These are phyloP conservation scores for Tuber umbilicatum DNA, from an alignment of 495 filamentous ascomycete species.

Conservation along the genomic window DNA sequence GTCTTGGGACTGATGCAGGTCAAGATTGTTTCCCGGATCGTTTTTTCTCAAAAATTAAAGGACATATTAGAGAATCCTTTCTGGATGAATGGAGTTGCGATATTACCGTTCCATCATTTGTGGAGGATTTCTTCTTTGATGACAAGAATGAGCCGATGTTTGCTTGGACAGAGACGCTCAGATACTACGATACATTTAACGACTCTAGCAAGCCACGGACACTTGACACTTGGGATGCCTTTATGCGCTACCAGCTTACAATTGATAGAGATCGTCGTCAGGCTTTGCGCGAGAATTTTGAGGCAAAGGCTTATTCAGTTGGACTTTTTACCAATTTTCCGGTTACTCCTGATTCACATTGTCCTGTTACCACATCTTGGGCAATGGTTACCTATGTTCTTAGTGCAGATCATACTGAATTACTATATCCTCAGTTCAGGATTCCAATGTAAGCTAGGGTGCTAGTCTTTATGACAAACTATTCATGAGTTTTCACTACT, in stretches of 20 bases:
- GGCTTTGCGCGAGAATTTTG: neutral
- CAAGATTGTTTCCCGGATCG: neutral
- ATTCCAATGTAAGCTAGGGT: neutral
- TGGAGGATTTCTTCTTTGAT: neutral
- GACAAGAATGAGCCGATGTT: neutral
- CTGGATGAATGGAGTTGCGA: slow-evolving; percentile 1
- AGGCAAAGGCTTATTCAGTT: neutral
- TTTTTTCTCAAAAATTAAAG: neutral
- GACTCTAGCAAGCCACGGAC: neutral
- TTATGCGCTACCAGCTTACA: neutral
- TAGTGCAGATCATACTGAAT: neutral
- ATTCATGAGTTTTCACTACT: neutral
- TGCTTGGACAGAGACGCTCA: neutral
- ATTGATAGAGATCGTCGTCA: neutral
- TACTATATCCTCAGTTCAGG: neutral
- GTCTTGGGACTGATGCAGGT: neutral
- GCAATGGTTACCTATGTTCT: neutral
- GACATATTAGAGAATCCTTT: neutral
- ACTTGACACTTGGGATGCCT: neutral
- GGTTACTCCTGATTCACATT: neutral
- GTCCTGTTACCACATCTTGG: neutral
- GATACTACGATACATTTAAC: neutral
- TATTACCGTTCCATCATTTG: neutral
- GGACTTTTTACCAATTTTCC: neutral
- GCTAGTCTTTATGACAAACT: neutral